Percentiles rank a stretch among this genome's conserved stretches.
Conservation (phyloP, 495 filamentous ascomycete species). For the Penicillium lagena region DNA sequence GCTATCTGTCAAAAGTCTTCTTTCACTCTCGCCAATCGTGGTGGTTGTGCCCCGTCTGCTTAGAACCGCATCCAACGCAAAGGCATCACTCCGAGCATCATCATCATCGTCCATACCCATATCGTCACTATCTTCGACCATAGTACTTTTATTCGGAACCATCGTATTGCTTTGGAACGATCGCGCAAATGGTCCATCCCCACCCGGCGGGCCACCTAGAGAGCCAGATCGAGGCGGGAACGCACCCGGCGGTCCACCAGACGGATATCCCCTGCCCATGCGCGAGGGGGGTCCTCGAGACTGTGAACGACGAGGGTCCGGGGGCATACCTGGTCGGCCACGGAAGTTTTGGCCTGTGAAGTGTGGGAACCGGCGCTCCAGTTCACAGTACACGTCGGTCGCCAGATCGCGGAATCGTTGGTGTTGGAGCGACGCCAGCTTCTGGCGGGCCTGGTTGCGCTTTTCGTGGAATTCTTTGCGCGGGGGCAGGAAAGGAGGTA, state of each 20-base stretch:
- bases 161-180: slow-evolving; percentile 95
- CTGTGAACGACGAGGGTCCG: slow-evolving; percentile 32
- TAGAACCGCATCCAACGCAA: slow-evolving; percentile 49
- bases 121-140: slow-evolving; percentile 95
- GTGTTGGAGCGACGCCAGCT: slow-evolving; percentile 78
- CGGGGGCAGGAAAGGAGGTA: slow-evolving; percentile 69
- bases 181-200: slow-evolving; percentile 66
- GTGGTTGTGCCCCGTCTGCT: slow-evolving; percentile 53
- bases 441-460: slow-evolving; percentile 91
- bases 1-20: slow-evolving; percentile 67
- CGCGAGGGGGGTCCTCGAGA: slow-evolving; percentile 33
- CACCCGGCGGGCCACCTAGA: slow-evolving; percentile 40
- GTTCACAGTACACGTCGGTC: slow-evolving; percentile 90
- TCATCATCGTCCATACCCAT: slow-evolving; percentile 53
- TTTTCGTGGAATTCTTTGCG: slow-evolving; percentile 91
- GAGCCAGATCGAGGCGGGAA: slow-evolving; percentile 42
- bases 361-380: slow-evolving; percentile 83
- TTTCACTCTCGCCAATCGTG: slow-evolving; percentile 54
- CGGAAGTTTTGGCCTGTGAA: slow-evolving; percentile 64
- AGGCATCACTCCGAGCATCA: slow-evolving; percentile 58
- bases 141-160: slow-evolving; percentile 93
- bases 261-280: slow-evolving; percentile 34
- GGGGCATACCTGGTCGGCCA: slow-evolving; percentile 29
- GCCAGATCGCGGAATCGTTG: slow-evolving; percentile 84
- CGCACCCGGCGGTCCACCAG: slow-evolving; percentile 30